Conservation (phyloP, 2,329 filamentous ascomycete species). For the Paecilomyces niveus region DNA sequence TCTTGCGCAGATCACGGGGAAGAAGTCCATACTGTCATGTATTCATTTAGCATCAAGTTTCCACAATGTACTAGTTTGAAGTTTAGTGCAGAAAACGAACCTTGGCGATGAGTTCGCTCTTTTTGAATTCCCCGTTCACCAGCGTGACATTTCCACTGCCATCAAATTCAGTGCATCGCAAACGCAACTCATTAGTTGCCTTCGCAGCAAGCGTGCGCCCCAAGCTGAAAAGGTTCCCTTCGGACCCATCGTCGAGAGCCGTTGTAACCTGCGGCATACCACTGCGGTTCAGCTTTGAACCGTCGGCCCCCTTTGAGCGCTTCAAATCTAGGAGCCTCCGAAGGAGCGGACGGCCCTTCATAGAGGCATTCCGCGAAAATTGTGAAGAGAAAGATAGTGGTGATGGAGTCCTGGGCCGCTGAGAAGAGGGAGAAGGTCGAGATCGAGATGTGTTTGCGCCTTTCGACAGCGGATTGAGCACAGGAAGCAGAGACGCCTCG, state of each 20-base stretch:
- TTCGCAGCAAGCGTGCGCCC: slow-evolving; percentile 66
- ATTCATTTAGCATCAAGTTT: slow-evolving; percentile 14
- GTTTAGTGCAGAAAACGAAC: slow-evolving; percentile 38
- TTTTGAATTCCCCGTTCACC: slow-evolving; percentile 93
- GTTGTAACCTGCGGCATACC: slow-evolving; percentile 49
- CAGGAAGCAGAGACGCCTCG: slow-evolving; percentile 23
- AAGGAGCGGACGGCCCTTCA: slow-evolving; percentile 26
- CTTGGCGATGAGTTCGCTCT: slow-evolving; percentile 93
- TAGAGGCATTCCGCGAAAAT: slow-evolving; percentile 19
- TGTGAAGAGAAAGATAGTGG: slow-evolving; percentile 1
- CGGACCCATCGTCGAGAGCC: slow-evolving; percentile 53
- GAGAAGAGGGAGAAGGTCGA: slow-evolving; percentile 5
- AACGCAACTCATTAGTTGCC: slow-evolving; percentile 72
- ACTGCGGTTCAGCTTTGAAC: slow-evolving; percentile 45
- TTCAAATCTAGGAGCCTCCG: slow-evolving; percentile 30
- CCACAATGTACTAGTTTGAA: slow-evolving; percentile 5
- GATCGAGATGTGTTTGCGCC: slow-evolving; percentile 6
- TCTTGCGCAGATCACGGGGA: slow-evolving; percentile 92
- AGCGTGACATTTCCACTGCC: slow-evolving; percentile 86
- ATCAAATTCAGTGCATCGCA: slow-evolving; percentile 93
- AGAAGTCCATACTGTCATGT: slow-evolving; percentile 72
- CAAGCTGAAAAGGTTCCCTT: slow-evolving; percentile 59
- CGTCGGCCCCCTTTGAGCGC: slow-evolving; percentile 17
- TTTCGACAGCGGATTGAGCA: slow-evolving; percentile 8
- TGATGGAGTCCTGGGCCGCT: neutral